Percentiles rank a stretch among this genome's conserved stretches.
Conservation (phyloP, 768 basidiomycete genomes). For the Mycena filopes region DNA sequence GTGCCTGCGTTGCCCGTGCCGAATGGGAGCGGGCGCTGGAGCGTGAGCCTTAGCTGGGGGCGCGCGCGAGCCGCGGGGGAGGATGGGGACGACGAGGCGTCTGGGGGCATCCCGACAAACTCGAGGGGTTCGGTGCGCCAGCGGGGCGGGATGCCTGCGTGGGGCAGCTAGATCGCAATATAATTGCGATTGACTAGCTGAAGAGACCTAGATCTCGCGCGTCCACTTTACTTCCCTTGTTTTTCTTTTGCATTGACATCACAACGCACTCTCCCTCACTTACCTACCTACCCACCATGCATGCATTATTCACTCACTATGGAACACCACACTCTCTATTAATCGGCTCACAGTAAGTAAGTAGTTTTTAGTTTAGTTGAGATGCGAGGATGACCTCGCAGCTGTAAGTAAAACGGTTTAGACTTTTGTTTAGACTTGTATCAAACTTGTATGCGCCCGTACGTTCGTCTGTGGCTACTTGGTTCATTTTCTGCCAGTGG, state of each 20-base stretch:
- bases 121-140: slow-evolving; percentile 18
- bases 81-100: slow-evolving; percentile 17
- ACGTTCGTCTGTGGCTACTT: slow-evolving; percentile 3
- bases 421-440: too few relatives aligned
- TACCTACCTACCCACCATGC: too few relatives aligned
- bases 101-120: slow-evolving; percentile 3
- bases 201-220: background rate
- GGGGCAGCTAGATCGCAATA: slow-evolving; percentile 28
- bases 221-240: background rate
- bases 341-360: background rate
- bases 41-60: slow-evolving; percentile 33
- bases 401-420: too few relatives aligned
- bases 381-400: too few relatives aligned
- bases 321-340: slow-evolving; percentile 22
- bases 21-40: slow-evolving; percentile 30
- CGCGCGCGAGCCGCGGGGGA: slow-evolving; percentile 20
- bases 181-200: too few relatives aligned
- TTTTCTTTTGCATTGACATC: slow-evolving; percentile 2
- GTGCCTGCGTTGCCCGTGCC: slow-evolving; percentile 23
- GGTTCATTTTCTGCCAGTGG: background rate
- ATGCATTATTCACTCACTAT: slow-evolving; percentile 21
- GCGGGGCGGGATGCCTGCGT: slow-evolving; percentile 17
- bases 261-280: slow-evolving; percentile 14
- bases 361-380: too few relatives aligned
- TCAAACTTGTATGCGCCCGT: background rate